Evolutionary conservation across 345 rosid genomes (phyloP), one percentile per base, ranked within the genome.

Genomic region (Citrus trifoliata): DNA sequence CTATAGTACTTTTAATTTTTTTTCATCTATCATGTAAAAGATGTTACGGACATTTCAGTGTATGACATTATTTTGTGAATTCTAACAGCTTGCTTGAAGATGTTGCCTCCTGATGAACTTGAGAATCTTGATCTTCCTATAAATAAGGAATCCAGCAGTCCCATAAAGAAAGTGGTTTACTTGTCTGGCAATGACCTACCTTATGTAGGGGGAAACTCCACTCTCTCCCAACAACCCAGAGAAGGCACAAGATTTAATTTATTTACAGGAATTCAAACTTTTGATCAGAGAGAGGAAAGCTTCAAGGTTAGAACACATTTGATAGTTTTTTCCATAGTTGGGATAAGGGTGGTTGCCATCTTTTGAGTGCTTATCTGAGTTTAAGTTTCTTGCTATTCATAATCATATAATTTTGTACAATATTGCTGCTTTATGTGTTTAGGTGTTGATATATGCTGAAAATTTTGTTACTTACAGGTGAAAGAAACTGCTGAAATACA

Each of bases 51-150:
- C 25, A 30, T 51, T 79, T 72, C 63, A 7, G 27, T 67, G 3
- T 73, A 67, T 53, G 51, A 65, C 76, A 28, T 28, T 21, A 37
- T 55, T 74, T 69, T 84, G 80, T 79, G 76, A 80, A 48, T 80
- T 40, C 4, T 86, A 64, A 67, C 83, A 95, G 99, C 89, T 85
- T 93, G 99, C 84, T 91, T 95, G 88, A 89, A 95, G 88, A 89
- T 95, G 19, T 83, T 88, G 21, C 91, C 93, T 24, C 86, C 83
- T 38, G 93, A 93, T 78, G 93, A 92, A 81, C 94, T 95, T 77
- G 88, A 88, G 75, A 83, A 77, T 80, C 86, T 95, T 80, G 93
- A 90, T 80, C 79, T 91, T 73, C 88, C 90, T 10, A 80, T 79
- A 3, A 80, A 19, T 21, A 86, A 83, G 80, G 91, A 88, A 21